Percentiles rank a stretch among this genome's conserved stretches.
Conservation (phyloP, 2,329 filamentous ascomycete genomes). For the Bimuria novae-zelandiae region DNA sequence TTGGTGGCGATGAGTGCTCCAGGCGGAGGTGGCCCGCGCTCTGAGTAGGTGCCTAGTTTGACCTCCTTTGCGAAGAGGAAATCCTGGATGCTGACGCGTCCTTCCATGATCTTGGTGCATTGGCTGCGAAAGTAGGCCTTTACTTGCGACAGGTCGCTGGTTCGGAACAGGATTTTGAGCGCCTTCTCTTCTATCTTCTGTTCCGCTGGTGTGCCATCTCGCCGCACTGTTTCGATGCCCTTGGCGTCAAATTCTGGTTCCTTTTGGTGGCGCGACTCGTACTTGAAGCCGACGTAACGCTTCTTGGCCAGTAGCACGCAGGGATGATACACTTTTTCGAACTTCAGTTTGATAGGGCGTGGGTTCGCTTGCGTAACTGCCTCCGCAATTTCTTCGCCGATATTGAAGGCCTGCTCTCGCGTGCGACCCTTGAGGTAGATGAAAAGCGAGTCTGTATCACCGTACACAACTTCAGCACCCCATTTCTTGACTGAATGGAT, state of each 20-base stretch:
- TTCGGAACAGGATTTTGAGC: constrained; percentile 86
- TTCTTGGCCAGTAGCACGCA: constrained; percentile 96
- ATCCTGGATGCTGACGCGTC: constrained; percentile 86
- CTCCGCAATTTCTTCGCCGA: constrained; percentile 89
- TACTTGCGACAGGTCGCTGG: constrained; percentile 83
- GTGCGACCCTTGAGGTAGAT: constrained; percentile 86
- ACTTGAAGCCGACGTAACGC: constrained; percentile 97
- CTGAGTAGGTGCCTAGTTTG: constrained; percentile 83
- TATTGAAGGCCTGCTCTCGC: constrained; percentile 84
- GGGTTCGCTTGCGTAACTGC: constrained; percentile 89
- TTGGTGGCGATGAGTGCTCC: constrained; percentile 87
- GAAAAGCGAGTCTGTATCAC: constrained; percentile 95
- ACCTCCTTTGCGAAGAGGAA: constrained; percentile 96
- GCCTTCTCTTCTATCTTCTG: constrained; percentile 96
- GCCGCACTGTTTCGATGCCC: constrained; percentile 94
- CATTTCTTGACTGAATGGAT: constrained; percentile 88
- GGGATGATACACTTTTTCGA: constrained; percentile 97
- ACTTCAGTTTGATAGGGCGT: constrained; percentile 90
- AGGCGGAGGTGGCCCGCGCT: constrained; percentile 77
- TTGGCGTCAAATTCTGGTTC: constrained; percentile 95
- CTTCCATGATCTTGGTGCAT: constrained; percentile 90
- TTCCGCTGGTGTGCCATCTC: constrained; percentile 92
- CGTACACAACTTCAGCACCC: constrained; percentile 97
- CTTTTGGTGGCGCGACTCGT: constrained; percentile 74
- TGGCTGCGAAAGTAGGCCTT: constrained; percentile 90